These are phyloP conservation scores for Hippophae rhamnoides DNA, from an alignment of 306 rosid species.

Conservation along the genomic window DNA sequence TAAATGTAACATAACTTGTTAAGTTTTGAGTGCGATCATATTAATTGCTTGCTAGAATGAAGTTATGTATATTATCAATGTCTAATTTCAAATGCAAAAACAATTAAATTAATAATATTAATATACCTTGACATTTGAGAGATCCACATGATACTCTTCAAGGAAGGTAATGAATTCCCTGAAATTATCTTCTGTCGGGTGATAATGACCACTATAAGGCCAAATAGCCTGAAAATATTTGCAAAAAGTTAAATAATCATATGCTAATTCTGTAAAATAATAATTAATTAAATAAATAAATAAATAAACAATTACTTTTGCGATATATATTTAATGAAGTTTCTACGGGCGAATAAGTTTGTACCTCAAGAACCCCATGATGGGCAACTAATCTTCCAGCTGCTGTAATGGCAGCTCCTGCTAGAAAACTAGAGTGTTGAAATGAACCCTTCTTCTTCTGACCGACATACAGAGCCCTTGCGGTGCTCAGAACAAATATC, in stretches of 20 bases:
- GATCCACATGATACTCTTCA: conserved; percentile 67
- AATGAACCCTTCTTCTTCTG: conserved; percentile 44
- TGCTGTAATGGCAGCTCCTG: conserved; percentile 40
- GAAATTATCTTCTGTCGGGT: conserved; percentile 86
- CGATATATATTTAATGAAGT: no score
- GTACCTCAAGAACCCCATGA: conserved; percentile 33
- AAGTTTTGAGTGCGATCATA: no score
- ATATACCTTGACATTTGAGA: conserved; percentile 69
- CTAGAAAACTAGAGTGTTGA: conserved; percentile 42
- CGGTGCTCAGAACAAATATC: conserved; percentile 49
- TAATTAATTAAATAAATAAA: no score
- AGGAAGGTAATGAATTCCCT: conserved; percentile 69
- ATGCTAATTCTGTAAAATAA: no score
- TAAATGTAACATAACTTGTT: no score
- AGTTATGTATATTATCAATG: no score
- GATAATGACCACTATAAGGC: conserved; percentile 98
- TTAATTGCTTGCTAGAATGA: not conserved
- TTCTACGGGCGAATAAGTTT: no score
- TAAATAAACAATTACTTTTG: no score
- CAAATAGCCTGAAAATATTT: conserved; percentile 60
- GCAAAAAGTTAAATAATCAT: no score
- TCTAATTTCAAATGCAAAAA: no score
- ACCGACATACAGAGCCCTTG: conserved; percentile 40
- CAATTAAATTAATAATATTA: no score
- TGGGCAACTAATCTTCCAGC: conserved; percentile 41